These are phyloP conservation scores for Arabidopsis hybrid DNA, from an alignment of 441 rosid genomes.

Conservation along the genomic window DNA sequence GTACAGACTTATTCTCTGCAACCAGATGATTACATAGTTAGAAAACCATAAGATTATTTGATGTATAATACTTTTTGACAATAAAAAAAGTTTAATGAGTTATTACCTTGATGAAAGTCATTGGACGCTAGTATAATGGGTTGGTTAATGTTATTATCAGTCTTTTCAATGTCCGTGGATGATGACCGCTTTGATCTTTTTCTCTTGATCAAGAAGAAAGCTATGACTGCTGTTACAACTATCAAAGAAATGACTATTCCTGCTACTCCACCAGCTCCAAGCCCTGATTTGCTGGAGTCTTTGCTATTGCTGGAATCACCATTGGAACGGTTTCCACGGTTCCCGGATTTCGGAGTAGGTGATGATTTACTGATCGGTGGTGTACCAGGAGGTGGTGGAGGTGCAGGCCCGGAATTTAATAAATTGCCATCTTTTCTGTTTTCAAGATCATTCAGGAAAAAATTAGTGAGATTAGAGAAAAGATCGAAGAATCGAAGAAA, in stretches of 20 bases:
- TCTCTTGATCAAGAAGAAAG: constrained; percentile 72
- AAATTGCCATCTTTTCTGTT: constrained; percentile 85
- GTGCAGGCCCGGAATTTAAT: constrained; percentile 84
- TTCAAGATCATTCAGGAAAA: constrained; percentile 26
- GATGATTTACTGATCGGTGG: constrained; percentile 65
- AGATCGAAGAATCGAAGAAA: constrained; percentile 12
- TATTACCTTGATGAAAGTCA: constrained; percentile 51
- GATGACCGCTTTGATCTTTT: constrained; percentile 66
- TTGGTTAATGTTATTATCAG: constrained; percentile 55
- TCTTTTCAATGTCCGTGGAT: constrained; percentile 79
- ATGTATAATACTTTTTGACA: not conserved
- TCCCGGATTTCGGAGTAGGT: constrained; percentile 59
- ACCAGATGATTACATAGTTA: constrained; percentile 34
- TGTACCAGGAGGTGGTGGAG: constrained; percentile 97
- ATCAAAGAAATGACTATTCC: constrained; percentile 88
- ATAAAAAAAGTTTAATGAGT: not conserved
- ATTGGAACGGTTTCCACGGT: constrained; percentile 50
- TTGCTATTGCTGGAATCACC: constrained; percentile 42
- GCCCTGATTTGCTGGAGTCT: constrained; percentile 71
- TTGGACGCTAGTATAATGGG: constrained; percentile 73
- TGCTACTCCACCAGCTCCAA: constrained; percentile 94
- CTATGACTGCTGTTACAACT: constrained; percentile 74
- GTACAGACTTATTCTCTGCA: constrained; percentile 80
- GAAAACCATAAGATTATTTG: constrained; percentile 26
- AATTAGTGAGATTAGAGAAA: constrained; percentile 8